phyloP scores from a whole-genome alignment of 345 rosid species.

The Hevea brasiliensis region DNA sequence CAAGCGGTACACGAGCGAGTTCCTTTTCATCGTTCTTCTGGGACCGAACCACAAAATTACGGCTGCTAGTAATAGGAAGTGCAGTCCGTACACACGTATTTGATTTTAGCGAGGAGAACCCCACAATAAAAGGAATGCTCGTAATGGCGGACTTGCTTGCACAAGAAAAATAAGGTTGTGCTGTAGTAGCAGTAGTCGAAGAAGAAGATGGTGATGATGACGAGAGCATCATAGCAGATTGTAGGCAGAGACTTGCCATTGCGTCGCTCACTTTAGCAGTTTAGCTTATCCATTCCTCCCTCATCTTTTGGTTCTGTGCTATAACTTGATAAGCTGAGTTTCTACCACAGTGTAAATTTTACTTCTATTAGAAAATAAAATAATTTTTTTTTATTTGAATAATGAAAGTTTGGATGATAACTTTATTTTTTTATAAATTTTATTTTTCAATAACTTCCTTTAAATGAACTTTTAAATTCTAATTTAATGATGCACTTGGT shows the following conservation, averaged over 20 bases:
- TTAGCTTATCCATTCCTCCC: background rate
- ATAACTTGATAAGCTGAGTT: conserved; percentile 4
- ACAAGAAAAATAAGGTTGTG: background rate
- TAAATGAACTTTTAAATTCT: too few relatives aligned
- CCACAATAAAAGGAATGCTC: background rate
- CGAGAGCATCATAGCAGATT: background rate
- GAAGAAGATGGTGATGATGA: conserved; percentile 5
- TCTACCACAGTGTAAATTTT: too few relatives aligned
- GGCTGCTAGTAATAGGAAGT: conserved; percentile 2
- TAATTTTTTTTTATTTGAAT: too few relatives aligned
- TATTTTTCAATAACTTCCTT: too few relatives aligned
- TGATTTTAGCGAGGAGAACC: conserved; percentile 2
- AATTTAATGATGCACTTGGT: too few relatives aligned
- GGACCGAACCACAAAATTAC: conserved; percentile 18
- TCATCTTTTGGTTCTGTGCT: background rate
- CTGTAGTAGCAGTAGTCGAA: background rate
- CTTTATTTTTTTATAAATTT: too few relatives aligned
- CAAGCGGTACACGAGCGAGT: conserved; percentile 23
- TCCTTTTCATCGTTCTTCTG: conserved; percentile 10
- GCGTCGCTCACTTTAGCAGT: background rate
- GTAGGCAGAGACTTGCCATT: conserved; percentile 16
- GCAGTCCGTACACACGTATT: background rate
- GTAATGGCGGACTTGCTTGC: background rate
- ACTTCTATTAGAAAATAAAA: too few relatives aligned
- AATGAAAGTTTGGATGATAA: too few relatives aligned